phyloP scores from a whole-genome alignment of 208 protist species.

The Trypanosoma rangeli region DNA sequence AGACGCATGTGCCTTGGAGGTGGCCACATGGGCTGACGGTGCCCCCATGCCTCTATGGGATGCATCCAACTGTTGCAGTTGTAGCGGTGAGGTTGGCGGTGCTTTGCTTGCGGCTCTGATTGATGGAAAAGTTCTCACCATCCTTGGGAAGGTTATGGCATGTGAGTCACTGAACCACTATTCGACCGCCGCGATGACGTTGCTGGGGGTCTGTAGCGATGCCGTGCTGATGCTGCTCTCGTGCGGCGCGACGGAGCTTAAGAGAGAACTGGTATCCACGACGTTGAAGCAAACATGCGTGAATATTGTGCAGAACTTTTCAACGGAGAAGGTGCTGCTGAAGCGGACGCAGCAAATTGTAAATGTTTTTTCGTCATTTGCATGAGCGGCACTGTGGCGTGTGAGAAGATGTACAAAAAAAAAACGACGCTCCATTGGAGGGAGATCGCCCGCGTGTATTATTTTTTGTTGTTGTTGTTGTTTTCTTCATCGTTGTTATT shows the following conservation, averaged over 20 bases:
- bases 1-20: neutral
- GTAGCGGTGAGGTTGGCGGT: neutral
- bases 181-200: conserved; percentile 32
- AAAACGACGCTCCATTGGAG: neutral
- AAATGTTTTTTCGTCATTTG: neutral
- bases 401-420: neutral
- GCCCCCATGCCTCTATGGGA: neutral
- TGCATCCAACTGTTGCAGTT: neutral
- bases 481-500: too few species aligned
- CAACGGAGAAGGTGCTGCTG: conserved; percentile 6
- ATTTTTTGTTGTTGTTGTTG: too few species aligned
- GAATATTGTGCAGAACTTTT: conserved; percentile 19
- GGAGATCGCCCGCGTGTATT: too few species aligned
- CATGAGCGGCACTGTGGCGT: neutral
- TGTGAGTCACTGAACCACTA: conserved; percentile 17
- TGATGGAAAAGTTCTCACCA: conserved; percentile 2
- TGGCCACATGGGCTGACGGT: neutral
- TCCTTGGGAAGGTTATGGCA: conserved; percentile 8
- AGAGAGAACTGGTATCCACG: neutral
- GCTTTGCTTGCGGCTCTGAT: conserved; percentile 1
- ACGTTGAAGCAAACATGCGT: conserved; percentile 10
- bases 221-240: conserved; percentile 38
- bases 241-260: conserved; percentile 19
- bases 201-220: conserved; percentile 42
- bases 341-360: conserved; percentile 3